Evolutionary conservation across 768 basidiomycete genomes (phyloP), one percentile per base, ranked within the genome.

Genomic region (Coprinopsis sp.): DNA sequence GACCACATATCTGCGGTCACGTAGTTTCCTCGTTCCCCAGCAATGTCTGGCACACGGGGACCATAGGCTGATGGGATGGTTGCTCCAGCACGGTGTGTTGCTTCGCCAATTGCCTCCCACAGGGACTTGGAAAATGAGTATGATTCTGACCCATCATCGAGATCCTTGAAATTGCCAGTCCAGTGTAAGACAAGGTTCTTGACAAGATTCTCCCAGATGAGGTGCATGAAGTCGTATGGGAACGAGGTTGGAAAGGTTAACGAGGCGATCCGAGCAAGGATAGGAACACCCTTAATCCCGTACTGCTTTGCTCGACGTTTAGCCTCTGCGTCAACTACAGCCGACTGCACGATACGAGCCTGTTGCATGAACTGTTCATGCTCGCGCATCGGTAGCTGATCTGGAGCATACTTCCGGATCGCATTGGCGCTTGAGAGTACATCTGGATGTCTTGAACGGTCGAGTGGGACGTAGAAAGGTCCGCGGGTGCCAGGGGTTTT

Each of bases 181-280:
- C 71, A 76, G 0, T 72, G 53, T 0, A 46, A n/a, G 25, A 76
- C 53, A 1, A 79, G 60, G 38, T 68, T 72, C 18, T 53, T 56
- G 22, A 73, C 50, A 1, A 73, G 37, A 49, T 78, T 78, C 49
- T 74, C 72, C 53, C 57, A 70, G 19, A 77, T 57, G 0, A 73
- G 60, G 42, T 79, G 76, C 69, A 78, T 75, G 57, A 74, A 72
- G 42, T 78, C 74, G 49, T 68, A 67, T 0, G 73, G 73, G 16
- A 74, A 71, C 6, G 68, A 69, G 2, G 19, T 1, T 1, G 76
- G 68, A 50, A 72, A 68, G 3, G 56, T 54, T 19, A 73, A 47
- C 0, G 65, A 70, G 2, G 55, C 41, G 1, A 74, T 59, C 11
- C 19, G 11, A 4, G 49, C 46, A 18, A 74, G 63, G 0, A 68